Evolutionary conservation across 2,329 filamentous ascomycete genomes (phyloP), one percentile per base, ranked within the genome.

Genomic region (Alternaria sp.): DNA sequence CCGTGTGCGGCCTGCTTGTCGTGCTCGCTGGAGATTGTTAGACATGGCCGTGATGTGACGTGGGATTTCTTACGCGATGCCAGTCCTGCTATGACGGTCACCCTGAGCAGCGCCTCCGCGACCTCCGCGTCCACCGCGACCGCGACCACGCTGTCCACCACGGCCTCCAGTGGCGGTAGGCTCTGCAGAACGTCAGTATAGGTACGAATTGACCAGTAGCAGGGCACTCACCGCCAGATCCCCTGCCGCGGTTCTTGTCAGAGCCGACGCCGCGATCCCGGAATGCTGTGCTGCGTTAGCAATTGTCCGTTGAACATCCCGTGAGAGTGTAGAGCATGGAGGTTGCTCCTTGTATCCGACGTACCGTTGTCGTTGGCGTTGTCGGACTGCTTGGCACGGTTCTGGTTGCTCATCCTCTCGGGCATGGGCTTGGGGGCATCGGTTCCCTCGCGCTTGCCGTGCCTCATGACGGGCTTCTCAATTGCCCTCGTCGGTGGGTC

Each of bases 1-100:
- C 92, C 91, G 82, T 95, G 92, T 78, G 89, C 91, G 80, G 91
- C 89, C 83, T 95, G 91, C 89, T 96, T 96, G 75, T 93, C 91
- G 77, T 91, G 91, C 70, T 92, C 91, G 77, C 91, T 93, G 57
- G 8, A 23, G 6, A 15, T 21, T 36, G 66, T 78, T 60, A 79
- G 71, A 57, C 6, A 45, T 49, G 26, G 13, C 21, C 9, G 17
- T 36, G 23, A 44, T 21, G 23, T 15, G 13, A 6, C 13, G 44
- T 11, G 23, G 45, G 12, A 17, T 52, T 26, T 49, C 87, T 81
- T 85, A 90, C 88, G 82, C 83, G 77, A 87, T 82, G 73, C 85
- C 86, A 72, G 83, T 85, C 78, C 85, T 87, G 81, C 85, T 88
- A 81, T 89, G 87, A 78, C 88, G 87, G 81, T 90, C 88, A 75